Evolutionary conservation across 176 grass and related monocot genomes (phyloP), one percentile per base, ranked within the genome.

Genomic region (Juncus inflexus): DNA sequence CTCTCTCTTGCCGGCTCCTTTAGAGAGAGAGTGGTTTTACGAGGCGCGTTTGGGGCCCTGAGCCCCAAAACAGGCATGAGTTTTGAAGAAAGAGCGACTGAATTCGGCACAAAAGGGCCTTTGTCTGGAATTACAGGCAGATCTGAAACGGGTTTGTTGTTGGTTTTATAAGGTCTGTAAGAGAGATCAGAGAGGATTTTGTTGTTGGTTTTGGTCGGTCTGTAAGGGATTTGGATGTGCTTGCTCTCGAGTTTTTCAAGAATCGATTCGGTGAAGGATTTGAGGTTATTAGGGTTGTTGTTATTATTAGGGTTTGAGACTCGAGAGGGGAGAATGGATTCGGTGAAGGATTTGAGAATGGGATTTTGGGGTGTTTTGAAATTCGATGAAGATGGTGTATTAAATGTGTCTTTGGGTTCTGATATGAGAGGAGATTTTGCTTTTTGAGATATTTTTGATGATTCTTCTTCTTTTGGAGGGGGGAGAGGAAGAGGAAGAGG

Each of bases 41-140:
- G 50, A 15, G 68, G 68, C 70, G 89, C 89, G 80, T 92, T 94
- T 65, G 95, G 95, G 77, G 95, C 95, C 78, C 76, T 86, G 73
- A 99, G 80, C 50, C 95, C 95, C 74, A 99, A 78, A 68, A 92
- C 89, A 55, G 95, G 95, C 68, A 71, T 71, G 35, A 1, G 50
- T 35, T 35, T 52, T 5, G 68, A 71, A 28, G 65, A 43, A 72
- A 86, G 67, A 54, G 75, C 75, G 72, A 66, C 72, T 61, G 86
- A 63, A 81, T 85, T 90, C 37, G 72, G 58, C 57, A 80, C 63
- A 77, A 71, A 71, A 11, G 68, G 68, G 16, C 68, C 68, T 71
- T 71, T 71, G 42, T 38, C 15, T 19, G 68, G 68, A 9, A 71
- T 9, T 28, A 71, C 19, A 11, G 68, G 68, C 13, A 71, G 68